Evolutionary conservation across 768 basidiomycete species (phyloP).

Genomic region (Russula foetens): DNA sequence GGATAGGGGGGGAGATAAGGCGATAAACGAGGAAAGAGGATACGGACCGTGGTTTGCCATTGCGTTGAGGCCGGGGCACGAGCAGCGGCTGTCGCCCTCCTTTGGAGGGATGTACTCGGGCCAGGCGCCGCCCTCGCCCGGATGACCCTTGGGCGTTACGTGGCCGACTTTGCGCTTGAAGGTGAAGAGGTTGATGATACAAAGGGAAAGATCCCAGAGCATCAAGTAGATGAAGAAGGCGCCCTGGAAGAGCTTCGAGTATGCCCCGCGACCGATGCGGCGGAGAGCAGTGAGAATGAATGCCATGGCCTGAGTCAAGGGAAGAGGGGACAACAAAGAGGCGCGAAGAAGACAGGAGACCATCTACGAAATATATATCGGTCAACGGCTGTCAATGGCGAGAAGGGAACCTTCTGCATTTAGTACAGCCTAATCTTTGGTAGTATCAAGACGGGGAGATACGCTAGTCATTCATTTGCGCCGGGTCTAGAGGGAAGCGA

Average conservation of each 20-base stretch:
- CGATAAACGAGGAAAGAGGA: not conserved
- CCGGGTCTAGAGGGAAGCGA: too few relatives aligned
- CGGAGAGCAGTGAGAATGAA: conserved; percentile 13
- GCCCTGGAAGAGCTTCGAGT: not conserved
- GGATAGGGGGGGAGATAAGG: not conserved
- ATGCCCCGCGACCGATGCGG: conserved; percentile 9
- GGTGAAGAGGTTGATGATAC: conserved; percentile 42
- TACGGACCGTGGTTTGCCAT: conserved; percentile 72
- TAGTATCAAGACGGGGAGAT: too few relatives aligned
- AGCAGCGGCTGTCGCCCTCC: conserved; percentile 59
- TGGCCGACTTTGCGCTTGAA: conserved; percentile 44
- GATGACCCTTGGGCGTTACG: conserved; percentile 46
- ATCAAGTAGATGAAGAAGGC: conserved; percentile 26
- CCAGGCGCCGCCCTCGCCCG: conserved; percentile 57
- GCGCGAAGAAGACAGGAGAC: not conserved
- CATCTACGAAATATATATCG: not conserved
- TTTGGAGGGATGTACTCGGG: conserved; percentile 52
- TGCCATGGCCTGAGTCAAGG: not conserved
- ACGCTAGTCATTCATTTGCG: too few relatives aligned
- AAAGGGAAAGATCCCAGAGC: conserved; percentile 45
- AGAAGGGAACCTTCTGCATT: conserved; percentile 9
- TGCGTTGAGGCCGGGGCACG: conserved; percentile 71
- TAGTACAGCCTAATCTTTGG: not conserved
- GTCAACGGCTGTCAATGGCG: not conserved
- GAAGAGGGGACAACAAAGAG: not conserved